These are phyloP conservation scores for Gnomoniopsis sp. DNA, from an alignment of 2,329 filamentous ascomycete genomes.

Conservation along the genomic window DNA sequence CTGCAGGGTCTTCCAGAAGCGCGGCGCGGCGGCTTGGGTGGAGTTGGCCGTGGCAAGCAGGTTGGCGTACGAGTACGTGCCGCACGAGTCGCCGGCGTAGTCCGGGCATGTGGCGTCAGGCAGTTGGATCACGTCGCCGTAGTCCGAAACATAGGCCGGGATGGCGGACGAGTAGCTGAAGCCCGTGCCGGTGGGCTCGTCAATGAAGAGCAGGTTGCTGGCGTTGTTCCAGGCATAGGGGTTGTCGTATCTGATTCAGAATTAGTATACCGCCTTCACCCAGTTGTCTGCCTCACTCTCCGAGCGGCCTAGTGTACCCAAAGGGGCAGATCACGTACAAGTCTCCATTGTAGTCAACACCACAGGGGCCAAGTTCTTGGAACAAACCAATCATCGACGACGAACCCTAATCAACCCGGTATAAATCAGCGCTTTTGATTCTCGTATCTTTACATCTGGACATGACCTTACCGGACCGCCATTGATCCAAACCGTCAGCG, in stretches of 20 bases:
- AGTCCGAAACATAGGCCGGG: constrained; percentile 30
- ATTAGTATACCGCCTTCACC: background rate
- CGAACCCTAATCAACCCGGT: constrained; percentile 36
- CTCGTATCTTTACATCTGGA: no score
- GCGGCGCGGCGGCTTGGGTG: constrained; percentile 50
- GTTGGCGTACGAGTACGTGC: constrained; percentile 50
- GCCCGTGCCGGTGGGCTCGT: constrained; percentile 60
- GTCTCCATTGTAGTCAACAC: constrained; percentile 39
- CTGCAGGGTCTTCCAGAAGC: constrained; percentile 59
- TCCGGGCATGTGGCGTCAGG: constrained; percentile 46
- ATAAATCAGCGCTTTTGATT: background rate
- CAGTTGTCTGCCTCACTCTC: no score
- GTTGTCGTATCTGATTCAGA: constrained; percentile 36
- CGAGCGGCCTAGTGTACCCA: no score
- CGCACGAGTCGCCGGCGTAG: constrained; percentile 47
- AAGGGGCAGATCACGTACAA: constrained; percentile 22
- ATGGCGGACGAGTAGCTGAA: constrained; percentile 43
- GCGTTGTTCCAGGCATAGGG: constrained; percentile 53
- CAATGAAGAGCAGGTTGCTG: constrained; percentile 59
- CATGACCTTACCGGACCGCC: constrained; percentile 36
- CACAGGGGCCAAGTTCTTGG: constrained; percentile 37
- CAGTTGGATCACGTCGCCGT: constrained; percentile 35
- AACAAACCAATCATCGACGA: constrained; percentile 55
- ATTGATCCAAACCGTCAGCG: constrained; percentile 50
- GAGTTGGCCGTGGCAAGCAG: constrained; percentile 54